Evolutionary conservation across 192 early-diverging fungal genomes (phyloP), one percentile per base, ranked within the genome.

Genomic region (Linnemannia hyalina): DNA sequence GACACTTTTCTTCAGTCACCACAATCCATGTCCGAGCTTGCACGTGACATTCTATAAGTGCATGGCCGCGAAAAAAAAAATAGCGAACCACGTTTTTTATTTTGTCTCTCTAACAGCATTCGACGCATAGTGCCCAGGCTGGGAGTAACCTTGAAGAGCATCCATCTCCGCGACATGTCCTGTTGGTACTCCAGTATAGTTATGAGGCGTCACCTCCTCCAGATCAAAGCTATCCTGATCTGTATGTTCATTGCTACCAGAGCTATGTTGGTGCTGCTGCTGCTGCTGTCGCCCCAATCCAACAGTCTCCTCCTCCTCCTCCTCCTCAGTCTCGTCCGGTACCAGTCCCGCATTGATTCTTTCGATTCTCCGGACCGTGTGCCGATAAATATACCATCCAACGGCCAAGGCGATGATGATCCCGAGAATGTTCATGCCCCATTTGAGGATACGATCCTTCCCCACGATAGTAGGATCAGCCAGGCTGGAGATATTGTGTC

Each of bases 331-430:
- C 15, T 82, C 75, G 15, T 82, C 81, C 49, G 73, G 70, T 18
- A 46, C 40, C 0, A 82, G 75, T 22, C 81, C 81, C n/a, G 77
- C 83, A 76, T 85, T 85, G 68, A 85, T 76, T 42, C 74, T 71
- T 7, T 70, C 16, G 16, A 85, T 85, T 52, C 78, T 75, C 3
- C 57, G 46, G 10, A 35, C 72, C 9, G 83, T 76, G 11, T 68
- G 74, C n/a, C 78, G 77, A 49, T 85, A 85, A 49, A 85, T 76
- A 49, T 85, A 85, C 73, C 74, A 85, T 8, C 78, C 83, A 8
- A 76, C 42, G 8, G 55, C 83, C 7, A 80, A 35, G 10, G 78
- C 68, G 36, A 85, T 47, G 22, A 85, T 35, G 29, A 80, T 63
- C 7, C 83, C 83, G 2, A 71, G 36, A 44, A 85, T 68, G 23